Conservation (phyloP, 208 protist species). For the Crithidia bombi region DNA sequence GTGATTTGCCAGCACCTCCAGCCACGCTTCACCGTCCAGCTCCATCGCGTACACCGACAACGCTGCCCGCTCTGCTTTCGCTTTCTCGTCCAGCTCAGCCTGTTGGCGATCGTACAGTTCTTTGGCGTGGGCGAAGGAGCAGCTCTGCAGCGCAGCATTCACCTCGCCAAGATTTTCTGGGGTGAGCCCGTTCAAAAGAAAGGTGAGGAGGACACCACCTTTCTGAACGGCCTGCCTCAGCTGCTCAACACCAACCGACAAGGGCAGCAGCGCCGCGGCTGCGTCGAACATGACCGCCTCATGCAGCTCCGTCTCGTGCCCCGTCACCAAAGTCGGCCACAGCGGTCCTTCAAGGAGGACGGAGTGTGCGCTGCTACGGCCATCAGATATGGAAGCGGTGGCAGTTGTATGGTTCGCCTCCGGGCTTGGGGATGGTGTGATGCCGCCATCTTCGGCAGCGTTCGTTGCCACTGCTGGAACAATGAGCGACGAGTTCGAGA, state of each 20-base stretch:
- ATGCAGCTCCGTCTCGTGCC: conserved; percentile 3
- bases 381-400: background rate
- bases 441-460: background rate
- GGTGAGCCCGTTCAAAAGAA: conserved; percentile 10
- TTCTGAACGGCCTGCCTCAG: background rate
- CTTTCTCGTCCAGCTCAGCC: background rate
- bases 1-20: conserved; percentile 14
- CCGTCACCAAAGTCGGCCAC: conserved; percentile 16
- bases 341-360: conserved; percentile 16
- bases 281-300: conserved; percentile 14
- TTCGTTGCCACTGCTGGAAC: background rate
- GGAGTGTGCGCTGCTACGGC: conserved; percentile 16
- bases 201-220: background rate
- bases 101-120: conserved; percentile 4
- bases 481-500: conserved; percentile 10
- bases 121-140: background rate
- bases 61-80: background rate
- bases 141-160: conserved; percentile 12
- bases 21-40: conserved; percentile 22
- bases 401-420: background rate
- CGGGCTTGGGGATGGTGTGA: background rate
- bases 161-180: background rate
- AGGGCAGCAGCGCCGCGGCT: background rate
- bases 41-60: conserved; percentile 1
- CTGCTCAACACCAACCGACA: background rate